Evolutionary conservation across 2,329 filamentous ascomycete species (phyloP).

Genomic region (Coniochaeta prunicola): DNA sequence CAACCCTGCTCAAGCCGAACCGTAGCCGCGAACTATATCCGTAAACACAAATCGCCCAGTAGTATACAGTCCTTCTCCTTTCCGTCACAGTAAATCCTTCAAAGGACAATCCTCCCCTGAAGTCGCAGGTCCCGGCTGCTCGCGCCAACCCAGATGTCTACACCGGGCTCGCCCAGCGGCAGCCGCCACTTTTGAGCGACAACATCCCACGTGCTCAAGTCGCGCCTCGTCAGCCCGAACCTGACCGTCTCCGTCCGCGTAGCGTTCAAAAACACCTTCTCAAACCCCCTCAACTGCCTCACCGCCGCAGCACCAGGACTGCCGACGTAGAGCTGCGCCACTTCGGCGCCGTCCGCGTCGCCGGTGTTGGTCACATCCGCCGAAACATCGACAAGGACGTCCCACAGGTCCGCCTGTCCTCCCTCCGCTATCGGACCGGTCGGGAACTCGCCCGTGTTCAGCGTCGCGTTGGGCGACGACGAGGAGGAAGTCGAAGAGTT

Average conservation of each 20-base stretch:
- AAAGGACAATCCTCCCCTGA: conserved; percentile 22
- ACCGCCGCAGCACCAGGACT: conserved; percentile 38
- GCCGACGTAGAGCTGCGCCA: conserved; percentile 39
- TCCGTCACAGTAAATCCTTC: not conserved
- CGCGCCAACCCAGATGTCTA: conserved; percentile 36
- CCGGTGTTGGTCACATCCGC: conserved; percentile 36
- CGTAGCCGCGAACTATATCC: too few species aligned
- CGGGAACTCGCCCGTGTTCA: conserved; percentile 23
- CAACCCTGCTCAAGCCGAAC: too few species aligned
- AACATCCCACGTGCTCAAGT: conserved; percentile 61
- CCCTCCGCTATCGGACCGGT: conserved; percentile 31
- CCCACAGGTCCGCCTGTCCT: conserved; percentile 40
- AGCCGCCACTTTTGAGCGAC: conserved; percentile 53
- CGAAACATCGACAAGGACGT: conserved; percentile 30
- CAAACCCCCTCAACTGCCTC: conserved; percentile 59
- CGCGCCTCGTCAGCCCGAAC: conserved; percentile 52
- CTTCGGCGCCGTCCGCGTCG: conserved; percentile 32
- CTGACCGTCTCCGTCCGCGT: conserved; percentile 34
- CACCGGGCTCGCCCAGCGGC: conserved; percentile 32
- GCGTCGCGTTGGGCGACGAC: not conserved
- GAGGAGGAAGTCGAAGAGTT: conserved; percentile 18
- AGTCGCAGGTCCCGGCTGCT: conserved; percentile 39
- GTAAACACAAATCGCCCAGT: not conserved
- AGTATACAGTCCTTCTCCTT: not conserved
- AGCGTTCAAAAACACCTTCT: conserved; percentile 46